Base-by-base conservation (phyloP, 2,329 filamentous ascomycete species). In the Penicillium sp. region DNA sequence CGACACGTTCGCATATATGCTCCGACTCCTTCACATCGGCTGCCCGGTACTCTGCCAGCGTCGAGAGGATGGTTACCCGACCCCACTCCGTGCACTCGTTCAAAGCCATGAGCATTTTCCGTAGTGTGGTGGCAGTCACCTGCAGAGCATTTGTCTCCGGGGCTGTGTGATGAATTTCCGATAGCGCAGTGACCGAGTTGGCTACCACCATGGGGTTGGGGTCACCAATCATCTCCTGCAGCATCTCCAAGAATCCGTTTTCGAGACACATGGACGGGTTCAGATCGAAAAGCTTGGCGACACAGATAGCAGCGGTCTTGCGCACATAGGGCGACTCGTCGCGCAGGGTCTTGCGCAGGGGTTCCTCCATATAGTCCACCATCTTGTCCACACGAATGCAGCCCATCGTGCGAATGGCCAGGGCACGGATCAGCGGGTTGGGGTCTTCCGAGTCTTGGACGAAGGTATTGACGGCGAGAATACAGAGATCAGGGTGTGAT, bases 41-140 rank as follows among this genome's bases (percentile, higher is more conserved):
- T 0, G 94, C 88, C 68, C 88, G 89, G 80, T 98, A 98, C 73
- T 96, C 90, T 45, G 95, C 93, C 66, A 99, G 80, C 0, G 92
- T 96, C 12, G 91, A 90, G 65, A 99, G 81, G 61, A 99, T 96
- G 0, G 93, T 98, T 35, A 99, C 93, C 68, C 95, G 85, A 17
- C 95, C 95, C 95, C 95, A 99, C 81, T 99, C 95, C 0, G 95
- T 99, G 76, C 95, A 99, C 78, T 99, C 95, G 73, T 97, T 98
- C 70, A 99, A 82, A 0, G 95, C 95, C 88, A 98, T 91, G 51
- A 99, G 83, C 79, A 99, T 88, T 81, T 98, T 99, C 83, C 97
- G 97, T 66, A 99, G 82, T 3, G 89, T 94, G 62, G 88, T 85
- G 2, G 92, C 85, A 1, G 91, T 96, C 64, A 99, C 90, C 53